Percentiles rank a stretch among this genome's conserved stretches.
Evolutionary conservation across 768 basidiomycete genomes (phyloP).

Genomic region (Leccinum uliginosum): DNA sequence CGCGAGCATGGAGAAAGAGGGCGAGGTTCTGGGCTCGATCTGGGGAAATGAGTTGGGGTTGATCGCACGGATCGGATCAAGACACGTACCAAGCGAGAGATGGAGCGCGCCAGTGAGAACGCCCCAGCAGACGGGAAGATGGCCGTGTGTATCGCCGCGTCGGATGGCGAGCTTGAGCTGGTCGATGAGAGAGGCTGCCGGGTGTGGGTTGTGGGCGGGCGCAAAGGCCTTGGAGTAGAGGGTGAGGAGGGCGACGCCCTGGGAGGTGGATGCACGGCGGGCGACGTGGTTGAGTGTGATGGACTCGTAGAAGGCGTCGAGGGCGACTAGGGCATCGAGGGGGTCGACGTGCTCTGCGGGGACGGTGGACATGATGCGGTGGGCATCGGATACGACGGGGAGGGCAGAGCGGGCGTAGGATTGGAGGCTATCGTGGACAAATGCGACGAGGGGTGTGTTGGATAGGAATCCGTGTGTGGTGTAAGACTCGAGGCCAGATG

Average conservation of each 20-base stretch:
- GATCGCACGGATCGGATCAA: background rate
- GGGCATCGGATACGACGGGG: constrained; percentile 75
- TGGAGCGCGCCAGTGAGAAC: constrained; percentile 75
- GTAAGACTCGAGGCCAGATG: constrained; percentile 89
- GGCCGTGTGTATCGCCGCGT: constrained; percentile 63
- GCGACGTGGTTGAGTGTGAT: constrained; percentile 91
- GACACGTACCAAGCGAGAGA: constrained; percentile 56
- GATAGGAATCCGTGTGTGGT: constrained; percentile 73
- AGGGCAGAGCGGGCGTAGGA: constrained; percentile 76
- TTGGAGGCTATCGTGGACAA: constrained; percentile 67
- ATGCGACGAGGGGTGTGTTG: constrained; percentile 39
- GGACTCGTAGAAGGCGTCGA: constrained; percentile 78
- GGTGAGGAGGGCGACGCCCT: constrained; percentile 89
- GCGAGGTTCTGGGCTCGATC: constrained; percentile 83
- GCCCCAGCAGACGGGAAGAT: constrained; percentile 91
- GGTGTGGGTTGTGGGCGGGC: constrained; percentile 12
- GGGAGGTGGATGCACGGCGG: constrained; percentile 80
- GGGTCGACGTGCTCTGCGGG: constrained; percentile 17
- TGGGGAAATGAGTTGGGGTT: constrained; percentile 29
- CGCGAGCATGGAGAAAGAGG: constrained; percentile 88
- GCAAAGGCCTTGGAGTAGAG: constrained; percentile 79
- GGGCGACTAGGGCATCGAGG: constrained; percentile 41
- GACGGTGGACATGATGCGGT: constrained; percentile 32
- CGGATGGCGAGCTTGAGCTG: constrained; percentile 66
- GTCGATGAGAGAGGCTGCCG: constrained; percentile 46